A percentile compares a stretch with the other conserved stretches of the same genome.
Evolutionary conservation across 345 rosid species (phyloP).

Genomic region (Linum tenue): DNA sequence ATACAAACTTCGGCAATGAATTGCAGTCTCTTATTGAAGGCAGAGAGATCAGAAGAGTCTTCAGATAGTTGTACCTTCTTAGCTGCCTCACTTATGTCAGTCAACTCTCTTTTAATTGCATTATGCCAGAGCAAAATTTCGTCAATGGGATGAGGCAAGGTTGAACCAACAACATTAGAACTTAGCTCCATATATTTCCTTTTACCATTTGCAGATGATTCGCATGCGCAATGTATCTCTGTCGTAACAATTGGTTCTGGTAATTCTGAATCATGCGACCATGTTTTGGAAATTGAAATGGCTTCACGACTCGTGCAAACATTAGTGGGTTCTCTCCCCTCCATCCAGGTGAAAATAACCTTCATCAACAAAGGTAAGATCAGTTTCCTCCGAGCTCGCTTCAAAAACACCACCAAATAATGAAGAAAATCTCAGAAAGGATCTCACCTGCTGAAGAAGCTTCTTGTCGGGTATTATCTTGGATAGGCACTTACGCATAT

Average conservation of each 20-base stretch:
- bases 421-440: neutral
- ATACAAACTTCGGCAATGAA: conserved; percentile 62
- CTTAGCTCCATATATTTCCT: conserved; percentile 36
- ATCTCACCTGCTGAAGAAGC: conserved; percentile 55
- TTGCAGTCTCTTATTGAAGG: conserved; percentile 45
- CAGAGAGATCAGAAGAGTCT: conserved; percentile 41
- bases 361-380: conserved; percentile 24
- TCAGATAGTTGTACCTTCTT: conserved; percentile 39
- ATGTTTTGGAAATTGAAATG: conserved; percentile 14
- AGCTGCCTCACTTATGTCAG: conserved; percentile 43
- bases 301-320: conserved; percentile 19
- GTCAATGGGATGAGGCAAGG: conserved; percentile 36
- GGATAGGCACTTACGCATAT: conserved; percentile 50
- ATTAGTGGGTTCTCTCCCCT: conserved; percentile 27
- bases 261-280: conserved; percentile 15
- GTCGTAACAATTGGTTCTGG: conserved; percentile 12
- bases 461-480: conserved; percentile 59
- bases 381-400: conserved; percentile 5
- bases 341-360: conserved; percentile 52
- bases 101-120: conserved; percentile 43
- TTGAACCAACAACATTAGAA: conserved; percentile 20
- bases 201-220: conserved; percentile 33
- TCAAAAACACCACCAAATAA: neutral
- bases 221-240: conserved; percentile 29
- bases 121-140: conserved; percentile 57